These are phyloP conservation scores for Echinochloa phyllopogon DNA, from an alignment of 176 grass and related monocot species.

Conservation along the genomic window DNA sequence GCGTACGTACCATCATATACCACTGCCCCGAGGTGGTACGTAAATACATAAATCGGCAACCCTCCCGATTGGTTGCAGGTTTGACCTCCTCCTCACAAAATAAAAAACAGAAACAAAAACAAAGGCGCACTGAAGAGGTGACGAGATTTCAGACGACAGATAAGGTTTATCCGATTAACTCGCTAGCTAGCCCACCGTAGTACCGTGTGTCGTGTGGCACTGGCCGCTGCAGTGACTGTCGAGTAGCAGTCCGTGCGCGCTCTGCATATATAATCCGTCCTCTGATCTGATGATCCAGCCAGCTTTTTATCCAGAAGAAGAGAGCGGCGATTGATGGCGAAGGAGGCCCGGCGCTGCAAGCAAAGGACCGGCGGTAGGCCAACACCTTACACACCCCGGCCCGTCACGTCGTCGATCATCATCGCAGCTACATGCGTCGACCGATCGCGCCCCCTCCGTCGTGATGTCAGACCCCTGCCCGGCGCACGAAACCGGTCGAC, in stretches of 20 bases:
- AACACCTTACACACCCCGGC: neutral
- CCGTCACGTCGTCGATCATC: neutral
- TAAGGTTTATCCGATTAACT: neutral
- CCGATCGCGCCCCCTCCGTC: neutral
- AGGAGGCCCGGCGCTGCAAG: slow-evolving; percentile 41
- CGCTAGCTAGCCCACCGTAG: too few species aligned
- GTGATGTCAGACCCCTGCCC: slow-evolving; percentile 9
- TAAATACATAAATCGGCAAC: neutral
- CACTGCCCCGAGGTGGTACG: neutral
- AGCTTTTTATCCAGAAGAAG: slow-evolving; percentile 36
- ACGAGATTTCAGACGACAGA: neutral
- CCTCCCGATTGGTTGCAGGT: neutral
- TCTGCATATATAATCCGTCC: neutral
- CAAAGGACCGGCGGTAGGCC: slow-evolving; percentile 31
- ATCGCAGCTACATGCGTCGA: neutral
- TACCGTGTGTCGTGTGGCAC: neutral
- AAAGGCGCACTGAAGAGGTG: neutral
- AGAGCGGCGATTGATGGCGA: neutral
- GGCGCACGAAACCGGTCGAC: slow-evolving; percentile 2
- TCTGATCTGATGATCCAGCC: neutral
- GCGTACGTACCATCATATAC: neutral
- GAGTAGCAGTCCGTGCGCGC: slow-evolving; percentile 26
- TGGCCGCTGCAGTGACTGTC: neutral
- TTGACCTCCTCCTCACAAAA: neutral
- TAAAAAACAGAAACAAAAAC: too few species aligned